Conservation (phyloP, 2,329 filamentous ascomycete species). For the Neofusicoccum ribis region DNA sequence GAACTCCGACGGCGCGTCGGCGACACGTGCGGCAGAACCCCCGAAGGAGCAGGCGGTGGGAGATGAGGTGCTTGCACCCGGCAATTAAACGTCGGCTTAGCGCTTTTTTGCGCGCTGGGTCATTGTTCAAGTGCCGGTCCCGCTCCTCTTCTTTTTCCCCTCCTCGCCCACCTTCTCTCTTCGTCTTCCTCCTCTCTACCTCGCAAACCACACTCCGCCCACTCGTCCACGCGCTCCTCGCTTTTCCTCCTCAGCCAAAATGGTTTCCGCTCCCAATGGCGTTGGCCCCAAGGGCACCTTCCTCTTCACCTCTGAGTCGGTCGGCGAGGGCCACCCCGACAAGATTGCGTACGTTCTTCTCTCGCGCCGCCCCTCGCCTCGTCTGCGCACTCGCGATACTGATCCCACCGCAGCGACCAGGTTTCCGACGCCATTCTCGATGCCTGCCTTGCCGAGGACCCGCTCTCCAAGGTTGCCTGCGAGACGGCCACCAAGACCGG, state of each 20-base stretch:
- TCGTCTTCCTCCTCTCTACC: constrained; percentile 25
- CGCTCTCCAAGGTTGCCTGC: constrained; percentile 96
- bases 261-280: constrained; percentile 20
- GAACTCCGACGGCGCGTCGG: constrained; percentile 1
- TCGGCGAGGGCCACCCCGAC: constrained; percentile 70
- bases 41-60: constrained; percentile 5
- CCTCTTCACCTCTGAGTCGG: constrained; percentile 55
- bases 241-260: not conserved
- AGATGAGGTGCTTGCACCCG: constrained; percentile 19
- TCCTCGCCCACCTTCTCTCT: constrained; percentile 24
- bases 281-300: constrained; percentile 35
- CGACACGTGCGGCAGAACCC: constrained; percentile 6
- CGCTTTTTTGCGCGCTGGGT: not conserved
- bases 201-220: not conserved
- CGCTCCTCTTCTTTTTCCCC: constrained; percentile 25
- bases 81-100: constrained; percentile 15
- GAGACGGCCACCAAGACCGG: constrained; percentile 99
- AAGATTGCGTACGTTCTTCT: constrained; percentile 71
- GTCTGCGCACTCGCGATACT: not conserved
- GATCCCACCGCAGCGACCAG: constrained; percentile 65
- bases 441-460: constrained; percentile 91
- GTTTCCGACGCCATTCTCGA: constrained; percentile 98
- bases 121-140: constrained; percentile 22
- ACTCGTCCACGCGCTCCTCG: not conserved
- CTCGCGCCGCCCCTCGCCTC: not conserved